Base-by-base conservation (phyloP, 768 basidiomycete genomes). In the Trametes cubensis region DNA sequence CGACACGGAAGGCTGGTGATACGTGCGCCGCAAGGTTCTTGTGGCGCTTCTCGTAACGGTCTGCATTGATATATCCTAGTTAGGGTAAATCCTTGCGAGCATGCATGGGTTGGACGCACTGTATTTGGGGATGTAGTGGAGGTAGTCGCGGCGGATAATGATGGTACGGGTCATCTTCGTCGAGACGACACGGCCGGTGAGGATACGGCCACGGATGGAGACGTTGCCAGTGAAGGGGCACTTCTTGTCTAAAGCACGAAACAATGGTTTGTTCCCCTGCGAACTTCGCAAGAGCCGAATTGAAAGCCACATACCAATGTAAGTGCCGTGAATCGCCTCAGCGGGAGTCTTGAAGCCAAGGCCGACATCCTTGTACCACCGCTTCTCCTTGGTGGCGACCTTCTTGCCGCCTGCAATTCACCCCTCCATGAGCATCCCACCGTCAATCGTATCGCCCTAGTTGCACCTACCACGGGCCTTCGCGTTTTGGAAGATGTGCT, bases 141-240 rank as follows among this genome's bases (percentile, higher is more conserved):
- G 86, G 78, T 94, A 94, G 78, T 94, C 91, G 67, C 91, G 83
- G 67, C 97, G 95, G 80, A 99, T 94, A 79, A 98, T 86, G 75
- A 98, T 85, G 62, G 97, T 98, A 75, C 96, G 93, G 76, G 90
- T 96, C 97, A 99, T 98, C 85, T 99, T 99, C 49, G 95, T 97
- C 55, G 96, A 98, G 64, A 98, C 83, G 65, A 99, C 96, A 77
- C 93, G 93, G 77, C 97, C 97, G 52, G 95, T 96, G 65, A 99
- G 81, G 80, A 99, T 99, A 72, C 97, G 95, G 58, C 97, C 97
- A 74, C 97, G 96, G 76, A 99, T 99, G 59, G 97, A 98, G 71
- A 99, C 81, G 69, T 94, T 82, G 67, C 96, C 92, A 67, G 94
- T 95, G 85, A 98, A 99, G 26, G 97, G 97, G 82, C 97, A 99